phyloP scores from a whole-genome alignment of 139 green algal species.

The Edaphochlamys debaryana region DNA sequence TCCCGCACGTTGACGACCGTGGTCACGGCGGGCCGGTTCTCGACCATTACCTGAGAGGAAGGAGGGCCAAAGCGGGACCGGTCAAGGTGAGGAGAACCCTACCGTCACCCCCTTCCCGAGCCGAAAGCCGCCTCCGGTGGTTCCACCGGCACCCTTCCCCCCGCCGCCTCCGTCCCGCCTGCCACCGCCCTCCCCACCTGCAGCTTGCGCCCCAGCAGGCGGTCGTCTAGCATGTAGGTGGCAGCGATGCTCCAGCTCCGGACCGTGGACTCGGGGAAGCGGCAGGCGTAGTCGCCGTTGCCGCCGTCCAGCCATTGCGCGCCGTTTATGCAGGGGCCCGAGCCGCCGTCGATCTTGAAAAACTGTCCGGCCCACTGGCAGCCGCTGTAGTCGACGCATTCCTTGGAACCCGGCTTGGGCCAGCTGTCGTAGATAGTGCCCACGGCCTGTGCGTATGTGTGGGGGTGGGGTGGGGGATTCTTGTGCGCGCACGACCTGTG shows the following conservation, averaged over 20 bases:
- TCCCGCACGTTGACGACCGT: background rate
- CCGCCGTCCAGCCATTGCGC: slow-evolving; percentile 11
- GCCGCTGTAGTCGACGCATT: slow-evolving; percentile 8
- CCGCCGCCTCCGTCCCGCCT: too few relatives aligned
- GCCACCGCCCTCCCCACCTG: too few relatives aligned
- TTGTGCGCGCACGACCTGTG: too few relatives aligned
- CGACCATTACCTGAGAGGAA: slow-evolving; percentile 17
- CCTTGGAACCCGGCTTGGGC: slow-evolving; percentile 1
- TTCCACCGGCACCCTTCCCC: too few relatives aligned
- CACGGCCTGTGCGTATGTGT: background rate
- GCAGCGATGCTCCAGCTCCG: slow-evolving; percentile 3
- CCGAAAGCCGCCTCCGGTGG: too few relatives aligned
- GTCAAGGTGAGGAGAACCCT: too few relatives aligned
- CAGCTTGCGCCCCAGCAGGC: slow-evolving; percentile 1
- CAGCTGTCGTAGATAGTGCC: slow-evolving; percentile 29
- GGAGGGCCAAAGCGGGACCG: too few relatives aligned
- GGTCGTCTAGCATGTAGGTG: background rate
- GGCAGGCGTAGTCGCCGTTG: background rate
- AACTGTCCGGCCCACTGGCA: slow-evolving; percentile 28
- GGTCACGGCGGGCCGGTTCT: background rate
- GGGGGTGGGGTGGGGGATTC: background rate
- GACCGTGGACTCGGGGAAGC: background rate
- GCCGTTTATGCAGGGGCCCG: background rate
- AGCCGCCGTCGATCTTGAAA: background rate
- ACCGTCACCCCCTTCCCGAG: too few relatives aligned